Percentiles rank a stretch among this genome's conserved stretches.
Conservation (phyloP, 2,329 filamentous ascomycete genomes). For the Pseudogymnoascus sp. region DNA sequence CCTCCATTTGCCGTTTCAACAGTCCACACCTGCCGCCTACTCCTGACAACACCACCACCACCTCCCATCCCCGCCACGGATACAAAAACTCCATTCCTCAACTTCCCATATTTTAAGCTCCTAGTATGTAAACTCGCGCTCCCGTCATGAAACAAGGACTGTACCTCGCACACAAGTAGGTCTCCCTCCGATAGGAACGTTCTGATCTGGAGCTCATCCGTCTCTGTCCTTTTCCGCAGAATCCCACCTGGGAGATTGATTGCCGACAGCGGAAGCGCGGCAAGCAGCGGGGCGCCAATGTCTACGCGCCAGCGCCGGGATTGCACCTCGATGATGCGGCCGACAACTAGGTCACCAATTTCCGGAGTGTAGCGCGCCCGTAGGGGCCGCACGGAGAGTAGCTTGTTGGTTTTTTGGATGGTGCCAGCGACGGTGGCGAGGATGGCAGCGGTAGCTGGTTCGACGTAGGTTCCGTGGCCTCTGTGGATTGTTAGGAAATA, state of each 20-base stretch:
- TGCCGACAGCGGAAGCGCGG: constrained; percentile 72
- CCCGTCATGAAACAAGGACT: constrained; percentile 78
- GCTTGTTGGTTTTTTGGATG: constrained; percentile 89
- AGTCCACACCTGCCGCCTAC: constrained; percentile 81
- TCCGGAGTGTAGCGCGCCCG: constrained; percentile 91
- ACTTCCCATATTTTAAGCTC: constrained; percentile 85
- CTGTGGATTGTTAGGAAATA: constrained; percentile 33
- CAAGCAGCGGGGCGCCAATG: constrained; percentile 78
- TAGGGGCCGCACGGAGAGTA: constrained; percentile 82
- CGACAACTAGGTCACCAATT: constrained; percentile 91
- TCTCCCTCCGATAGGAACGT: constrained; percentile 97
- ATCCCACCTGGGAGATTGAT: constrained; percentile 96
- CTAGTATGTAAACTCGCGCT: constrained; percentile 83
- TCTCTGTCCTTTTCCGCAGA: constrained; percentile 80
- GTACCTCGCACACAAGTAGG: constrained; percentile 87
- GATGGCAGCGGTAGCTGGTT: constrained; percentile 56
- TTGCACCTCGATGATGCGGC: constrained; percentile 91
- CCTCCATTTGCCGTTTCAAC: constrained; percentile 50
- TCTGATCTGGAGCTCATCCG: constrained; percentile 93
- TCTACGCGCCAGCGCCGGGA: constrained; percentile 90
- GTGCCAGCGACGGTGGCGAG: constrained; percentile 85
- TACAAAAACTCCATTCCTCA: constrained; percentile 86
- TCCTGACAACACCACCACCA: constrained; percentile 70
- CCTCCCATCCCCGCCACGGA: constrained; percentile 74
- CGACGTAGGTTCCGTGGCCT: constrained; percentile 85